These are phyloP conservation scores for Quercus agrifolia DNA, from an alignment of 306 rosid genomes.

Conservation along the genomic window DNA sequence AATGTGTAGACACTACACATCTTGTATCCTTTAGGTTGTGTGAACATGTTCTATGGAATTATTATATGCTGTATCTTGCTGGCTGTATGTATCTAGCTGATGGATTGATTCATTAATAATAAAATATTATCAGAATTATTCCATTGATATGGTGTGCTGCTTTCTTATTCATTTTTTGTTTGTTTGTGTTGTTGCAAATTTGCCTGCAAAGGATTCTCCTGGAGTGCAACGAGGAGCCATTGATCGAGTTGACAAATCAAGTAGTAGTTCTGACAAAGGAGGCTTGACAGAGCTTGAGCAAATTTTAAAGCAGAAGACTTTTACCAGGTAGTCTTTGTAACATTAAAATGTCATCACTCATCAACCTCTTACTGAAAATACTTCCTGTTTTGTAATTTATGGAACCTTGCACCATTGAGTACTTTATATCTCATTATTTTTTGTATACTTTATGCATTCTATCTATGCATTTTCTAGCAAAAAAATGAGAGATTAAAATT, in stretches of 20 bases:
- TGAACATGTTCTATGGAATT: background rate
- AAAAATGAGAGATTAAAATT: background rate
- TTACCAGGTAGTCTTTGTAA: constrained; percentile 59
- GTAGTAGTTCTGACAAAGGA: constrained; percentile 36
- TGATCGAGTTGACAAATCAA: constrained; percentile 33
- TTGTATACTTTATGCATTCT: background rate
- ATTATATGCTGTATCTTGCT: background rate
- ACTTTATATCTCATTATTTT: background rate
- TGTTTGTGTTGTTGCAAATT: constrained; percentile 19
- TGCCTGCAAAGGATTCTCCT: constrained; percentile 35
- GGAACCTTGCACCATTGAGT: background rate
- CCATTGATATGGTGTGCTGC: background rate
- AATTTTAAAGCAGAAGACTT: constrained; percentile 79
- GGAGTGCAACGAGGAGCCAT: constrained; percentile 36
- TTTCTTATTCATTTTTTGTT: background rate
- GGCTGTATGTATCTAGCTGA: too few relatives aligned
- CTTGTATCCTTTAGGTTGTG: background rate
- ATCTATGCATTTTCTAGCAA: background rate
- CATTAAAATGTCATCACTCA: background rate
- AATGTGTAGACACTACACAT: background rate
- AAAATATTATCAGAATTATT: too few relatives aligned
- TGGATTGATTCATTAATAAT: too few relatives aligned
- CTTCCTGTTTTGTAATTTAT: background rate
- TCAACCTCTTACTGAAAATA: background rate
- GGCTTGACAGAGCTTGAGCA: constrained; percentile 71